Evolutionary conservation across 371 early-diverging fungal species (phyloP).

Genomic region (Circinella umbellata): DNA sequence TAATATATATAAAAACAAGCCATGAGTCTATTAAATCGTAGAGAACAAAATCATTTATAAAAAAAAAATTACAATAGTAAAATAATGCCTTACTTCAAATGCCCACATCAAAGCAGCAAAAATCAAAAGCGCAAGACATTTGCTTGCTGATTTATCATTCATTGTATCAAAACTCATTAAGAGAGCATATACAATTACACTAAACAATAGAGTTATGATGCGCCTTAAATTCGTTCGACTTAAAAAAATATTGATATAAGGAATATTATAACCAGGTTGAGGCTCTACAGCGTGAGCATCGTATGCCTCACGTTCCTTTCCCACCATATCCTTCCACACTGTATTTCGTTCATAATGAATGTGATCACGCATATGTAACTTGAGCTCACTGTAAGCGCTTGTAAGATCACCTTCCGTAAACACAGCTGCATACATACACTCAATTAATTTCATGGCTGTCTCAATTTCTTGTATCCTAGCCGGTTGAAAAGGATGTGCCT

Average conservation of each 20-base stretch:
- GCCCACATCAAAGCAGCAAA: slow-evolving; percentile 70
- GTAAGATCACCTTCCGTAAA: slow-evolving; percentile 52
- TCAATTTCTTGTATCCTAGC: slow-evolving; percentile 46
- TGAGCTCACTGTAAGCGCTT: slow-evolving; percentile 62
- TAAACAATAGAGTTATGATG: slow-evolving; percentile 30
- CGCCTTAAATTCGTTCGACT: slow-evolving; percentile 21
- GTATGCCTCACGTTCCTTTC: slow-evolving; percentile 62
- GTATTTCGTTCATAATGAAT: slow-evolving; percentile 81
- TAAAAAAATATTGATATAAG: slow-evolving; percentile 23
- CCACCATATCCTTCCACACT: slow-evolving; percentile 82
- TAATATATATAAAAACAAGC: background rate
- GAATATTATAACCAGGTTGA: slow-evolving; percentile 36
- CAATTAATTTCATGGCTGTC: slow-evolving; percentile 48
- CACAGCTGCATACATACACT: slow-evolving; percentile 60
- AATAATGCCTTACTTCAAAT: slow-evolving; percentile 49
- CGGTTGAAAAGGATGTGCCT: slow-evolving; percentile 53
- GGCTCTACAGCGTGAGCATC: slow-evolving; percentile 43
- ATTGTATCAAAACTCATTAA: slow-evolving; percentile 60
- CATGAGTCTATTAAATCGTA: background rate
- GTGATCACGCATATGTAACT: slow-evolving; percentile 67
- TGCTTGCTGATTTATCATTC: slow-evolving; percentile 53
- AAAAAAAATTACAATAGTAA: too few species aligned
- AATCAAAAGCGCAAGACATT: slow-evolving; percentile 66
- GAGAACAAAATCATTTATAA: background rate
- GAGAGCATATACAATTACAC: slow-evolving; percentile 56